Evolutionary conservation across 139 green algal species (phyloP).

Genomic region (Closterium sp.): DNA sequence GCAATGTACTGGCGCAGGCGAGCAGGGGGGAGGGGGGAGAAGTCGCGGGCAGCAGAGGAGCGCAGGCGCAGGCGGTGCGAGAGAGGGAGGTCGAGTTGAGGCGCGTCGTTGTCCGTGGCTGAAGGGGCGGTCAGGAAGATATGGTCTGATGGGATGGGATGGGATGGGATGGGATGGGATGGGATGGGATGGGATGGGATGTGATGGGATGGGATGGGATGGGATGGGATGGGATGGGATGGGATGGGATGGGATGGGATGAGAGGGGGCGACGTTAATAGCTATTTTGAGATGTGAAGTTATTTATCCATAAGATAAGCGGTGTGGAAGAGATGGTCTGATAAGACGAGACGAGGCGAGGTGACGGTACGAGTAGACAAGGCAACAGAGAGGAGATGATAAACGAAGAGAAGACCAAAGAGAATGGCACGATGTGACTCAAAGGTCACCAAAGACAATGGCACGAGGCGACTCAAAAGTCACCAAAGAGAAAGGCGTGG

Average conservation of each 20-base stretch:
- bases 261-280: neutral
- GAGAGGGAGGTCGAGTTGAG: neutral
- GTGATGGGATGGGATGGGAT: no score
- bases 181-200: neutral
- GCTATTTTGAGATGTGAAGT: neutral
- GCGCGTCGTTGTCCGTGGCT: neutral
- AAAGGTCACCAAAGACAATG: no score
- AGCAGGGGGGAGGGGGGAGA: slow-evolving; percentile 74
- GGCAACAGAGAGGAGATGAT: neutral
- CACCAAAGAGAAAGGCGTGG: no score
- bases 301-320: neutral
- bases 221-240: neutral
- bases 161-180: neutral
- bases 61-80: slow-evolving; percentile 5
- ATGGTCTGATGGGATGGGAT: neutral
- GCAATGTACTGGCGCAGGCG: slow-evolving; percentile 97
- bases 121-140: neutral
- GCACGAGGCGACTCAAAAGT: no score
- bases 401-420: neutral
- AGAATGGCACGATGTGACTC: no score
- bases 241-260: neutral
- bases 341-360: neutral
- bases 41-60: neutral
- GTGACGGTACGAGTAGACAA: neutral
- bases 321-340: neutral